phyloP scores from a whole-genome alignment of 2,329 filamentous ascomycete species.

The Apiospora koreana region DNA sequence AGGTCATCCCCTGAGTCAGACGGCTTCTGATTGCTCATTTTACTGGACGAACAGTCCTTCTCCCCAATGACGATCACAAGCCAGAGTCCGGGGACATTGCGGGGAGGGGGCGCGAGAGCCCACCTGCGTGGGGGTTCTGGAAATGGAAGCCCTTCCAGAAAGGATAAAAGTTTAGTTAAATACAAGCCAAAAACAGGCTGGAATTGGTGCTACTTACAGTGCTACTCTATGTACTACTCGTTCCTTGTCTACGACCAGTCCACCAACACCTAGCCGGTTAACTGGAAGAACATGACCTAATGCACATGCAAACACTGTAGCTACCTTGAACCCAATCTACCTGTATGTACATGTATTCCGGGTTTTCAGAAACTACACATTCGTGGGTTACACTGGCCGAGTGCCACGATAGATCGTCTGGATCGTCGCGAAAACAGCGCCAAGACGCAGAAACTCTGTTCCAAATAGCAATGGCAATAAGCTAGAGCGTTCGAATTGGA shows the following conservation, averaged over 20 bases:
- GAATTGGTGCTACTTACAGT: not conserved
- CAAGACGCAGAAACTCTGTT: slow-evolving; percentile 8
- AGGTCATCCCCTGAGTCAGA: slow-evolving; percentile 4
- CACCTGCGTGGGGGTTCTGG: slow-evolving; percentile 20
- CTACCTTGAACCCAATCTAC: not conserved
- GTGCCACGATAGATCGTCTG: not conserved
- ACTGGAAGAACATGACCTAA: not conserved
- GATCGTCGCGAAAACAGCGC: not conserved
- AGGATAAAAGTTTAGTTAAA: not conserved
- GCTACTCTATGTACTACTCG: no score
- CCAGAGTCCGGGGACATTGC: slow-evolving; percentile 27
- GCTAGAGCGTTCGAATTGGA: not conserved
- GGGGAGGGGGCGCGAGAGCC: slow-evolving; percentile 18
- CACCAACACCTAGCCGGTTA: not conserved
- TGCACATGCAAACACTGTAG: slow-evolving; percentile 4
- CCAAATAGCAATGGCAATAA: not conserved
- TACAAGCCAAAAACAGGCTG: not conserved
- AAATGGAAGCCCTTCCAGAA: slow-evolving; percentile 2
- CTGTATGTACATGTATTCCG: not conserved
- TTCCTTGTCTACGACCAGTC: not conserved
- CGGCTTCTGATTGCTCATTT: slow-evolving; percentile 5
- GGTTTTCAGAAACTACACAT: not conserved
- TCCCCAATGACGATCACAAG: slow-evolving; percentile 23
- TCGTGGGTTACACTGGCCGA: not conserved
- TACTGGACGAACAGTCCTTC: slow-evolving; percentile 1